Percentiles rank a stretch among this genome's conserved stretches.
phyloP scores from a whole-genome alignment of 495 filamentous ascomycete genomes.

The Penicillium bialowiezense region DNA sequence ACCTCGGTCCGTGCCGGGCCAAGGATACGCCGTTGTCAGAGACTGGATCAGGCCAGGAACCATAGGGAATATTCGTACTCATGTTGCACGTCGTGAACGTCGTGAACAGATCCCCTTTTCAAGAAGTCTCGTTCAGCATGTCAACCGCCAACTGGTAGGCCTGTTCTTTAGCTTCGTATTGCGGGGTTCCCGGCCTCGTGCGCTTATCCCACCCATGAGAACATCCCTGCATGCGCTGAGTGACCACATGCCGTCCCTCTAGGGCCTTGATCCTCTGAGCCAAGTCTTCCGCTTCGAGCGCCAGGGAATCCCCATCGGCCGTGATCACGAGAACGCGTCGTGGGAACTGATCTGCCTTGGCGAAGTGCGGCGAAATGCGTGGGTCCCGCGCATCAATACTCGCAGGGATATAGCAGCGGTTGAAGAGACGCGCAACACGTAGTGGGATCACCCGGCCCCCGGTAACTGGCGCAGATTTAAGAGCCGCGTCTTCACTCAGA shows the following conservation, averaged over 20 bases:
- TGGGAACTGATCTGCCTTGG: conserved; percentile 36
- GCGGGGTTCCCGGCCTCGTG: conserved; percentile 20
- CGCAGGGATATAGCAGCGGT: conserved; percentile 29
- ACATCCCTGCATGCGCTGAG: conserved; percentile 37
- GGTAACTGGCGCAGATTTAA: conserved; percentile 27
- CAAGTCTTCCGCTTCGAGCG: conserved; percentile 39
- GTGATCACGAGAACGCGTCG: conserved; percentile 42
- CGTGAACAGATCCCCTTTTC: too few relatives aligned
- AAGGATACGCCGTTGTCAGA: conserved; percentile 6
- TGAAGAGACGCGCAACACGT: conserved; percentile 28
- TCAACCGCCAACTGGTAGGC: conserved; percentile 35
- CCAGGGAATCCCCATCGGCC: conserved; percentile 38
- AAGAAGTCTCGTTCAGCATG: conserved; percentile 26
- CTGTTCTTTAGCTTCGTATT: conserved; percentile 31
- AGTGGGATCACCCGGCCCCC: conserved; percentile 22
- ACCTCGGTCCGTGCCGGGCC: conserved; percentile 8
- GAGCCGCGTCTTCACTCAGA: conserved; percentile 19
- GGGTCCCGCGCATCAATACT: conserved; percentile 39
- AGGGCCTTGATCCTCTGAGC: conserved; percentile 29
- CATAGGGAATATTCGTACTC: neutral
- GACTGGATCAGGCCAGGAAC: conserved; percentile 17
- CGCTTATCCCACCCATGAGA: conserved; percentile 42
- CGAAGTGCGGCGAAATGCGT: conserved; percentile 44
- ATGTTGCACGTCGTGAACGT: too few relatives aligned
- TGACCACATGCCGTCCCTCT: conserved; percentile 35